These are phyloP conservation scores for Saussurea involucrata DNA, from an alignment of 129 eudicot genomes.

Conservation along the genomic window DNA sequence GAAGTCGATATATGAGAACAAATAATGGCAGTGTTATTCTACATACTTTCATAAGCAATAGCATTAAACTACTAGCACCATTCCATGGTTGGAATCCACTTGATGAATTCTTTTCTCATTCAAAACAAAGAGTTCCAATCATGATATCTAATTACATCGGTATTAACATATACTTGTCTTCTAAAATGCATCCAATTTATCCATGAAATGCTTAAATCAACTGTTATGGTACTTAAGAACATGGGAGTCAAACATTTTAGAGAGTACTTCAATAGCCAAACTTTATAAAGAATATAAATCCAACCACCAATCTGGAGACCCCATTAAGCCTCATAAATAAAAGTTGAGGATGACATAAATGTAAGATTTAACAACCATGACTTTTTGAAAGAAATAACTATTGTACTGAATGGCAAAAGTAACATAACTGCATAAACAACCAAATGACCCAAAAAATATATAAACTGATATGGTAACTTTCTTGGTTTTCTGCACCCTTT, in stretches of 20 bases:
- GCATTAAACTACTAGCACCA: background rate
- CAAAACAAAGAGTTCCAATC: background rate
- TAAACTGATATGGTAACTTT: background rate
- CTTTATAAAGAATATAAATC: background rate
- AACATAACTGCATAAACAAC: background rate
- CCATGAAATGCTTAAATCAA: background rate
- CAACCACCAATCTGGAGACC: conserved; percentile 16
- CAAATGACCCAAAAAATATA: background rate
- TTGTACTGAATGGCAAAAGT: background rate
- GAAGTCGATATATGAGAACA: background rate
- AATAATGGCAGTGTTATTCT: background rate
- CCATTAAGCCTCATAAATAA: conserved; percentile 15
- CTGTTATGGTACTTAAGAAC: background rate
- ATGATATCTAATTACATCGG: background rate
- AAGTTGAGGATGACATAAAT: conserved; percentile 11
- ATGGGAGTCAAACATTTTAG: background rate
- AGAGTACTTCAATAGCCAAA: conserved; percentile 1
- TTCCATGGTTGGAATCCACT: background rate
- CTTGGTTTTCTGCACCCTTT: background rate
- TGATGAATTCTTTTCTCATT: background rate
- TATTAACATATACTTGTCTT: background rate
- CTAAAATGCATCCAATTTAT: background rate
- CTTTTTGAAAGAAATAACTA: background rate
- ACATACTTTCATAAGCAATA: background rate
- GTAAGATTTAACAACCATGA: conserved; percentile 5